Base-by-base conservation (phyloP, 345 rosid genomes). In the Gossypium rotundifolium region DNA sequence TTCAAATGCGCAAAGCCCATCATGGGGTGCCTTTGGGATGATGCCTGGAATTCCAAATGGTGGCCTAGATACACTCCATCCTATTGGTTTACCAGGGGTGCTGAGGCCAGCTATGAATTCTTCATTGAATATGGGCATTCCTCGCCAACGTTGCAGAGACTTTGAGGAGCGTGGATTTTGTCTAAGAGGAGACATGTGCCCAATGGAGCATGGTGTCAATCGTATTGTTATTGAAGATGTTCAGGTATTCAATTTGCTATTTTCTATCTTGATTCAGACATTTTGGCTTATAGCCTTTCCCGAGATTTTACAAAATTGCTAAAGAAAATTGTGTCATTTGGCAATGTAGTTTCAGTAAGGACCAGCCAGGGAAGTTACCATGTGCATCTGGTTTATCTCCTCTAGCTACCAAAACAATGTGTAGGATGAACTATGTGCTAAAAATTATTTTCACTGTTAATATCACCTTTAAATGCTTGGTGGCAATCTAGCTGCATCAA, bases 151-250 rank as follows among this genome's bases (percentile, higher is more conserved):
- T 57, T 95, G 99, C 79, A 91, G 98, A 79, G 99, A 95, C 79
- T 95, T 93, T 85, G 99, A 95, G 83, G 99, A 95, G 79, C 98
- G 96, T 72, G 99, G 99, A 60, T 95, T 90, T 86, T 95, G 99
- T 86, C 85, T 95, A 51, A 88, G 97, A 88, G 98, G 99, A 57
- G 99, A 93, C 82, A 93, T 95, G 91, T 95, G 98, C 83, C 99
- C 96, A 9, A 91, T 95, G 99, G 99, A 95, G 93, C 99, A 95
- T 88, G 99, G 99, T 74, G 86, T 95, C 71, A 95, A 95, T 85
- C 97, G 91, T 48, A 95, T 95, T 78, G 99, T 93, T 75, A 88
- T 95, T 79, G 98, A 95, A 70, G 98, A 95, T 82, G 98, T 95
- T 75, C 99, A 93, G 97, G 99, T 95, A 81, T 79, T 77, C 59